These are phyloP conservation scores for Moesziomyces sp. DNA, from an alignment of 1,284 basidiomycete species.

Conservation along the genomic window DNA sequence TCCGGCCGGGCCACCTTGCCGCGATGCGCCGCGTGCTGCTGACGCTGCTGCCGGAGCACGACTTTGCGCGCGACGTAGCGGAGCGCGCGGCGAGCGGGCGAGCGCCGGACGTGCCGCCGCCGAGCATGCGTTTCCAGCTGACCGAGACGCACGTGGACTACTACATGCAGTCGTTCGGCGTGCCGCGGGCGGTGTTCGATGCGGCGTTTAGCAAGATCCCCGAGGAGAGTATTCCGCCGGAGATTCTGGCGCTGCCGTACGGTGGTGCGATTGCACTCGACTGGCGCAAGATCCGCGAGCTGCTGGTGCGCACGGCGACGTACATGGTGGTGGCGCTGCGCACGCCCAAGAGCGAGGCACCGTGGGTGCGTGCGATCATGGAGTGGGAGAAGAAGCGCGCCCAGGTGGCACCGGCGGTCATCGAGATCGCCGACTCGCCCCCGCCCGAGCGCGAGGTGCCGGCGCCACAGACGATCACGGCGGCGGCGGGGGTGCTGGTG, in stretches of 20 bases:
- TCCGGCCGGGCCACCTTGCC: slow-evolving; percentile 32
- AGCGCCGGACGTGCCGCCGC: slow-evolving; percentile 21
- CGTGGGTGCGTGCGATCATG: slow-evolving; percentile 27
- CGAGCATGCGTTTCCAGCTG: slow-evolving; percentile 38
- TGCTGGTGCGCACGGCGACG: slow-evolving; percentile 29
- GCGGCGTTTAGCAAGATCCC: slow-evolving; percentile 34
- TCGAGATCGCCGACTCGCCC: slow-evolving; percentile 25
- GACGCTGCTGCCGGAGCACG: slow-evolving; percentile 23
- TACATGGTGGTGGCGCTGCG: slow-evolving; percentile 41
- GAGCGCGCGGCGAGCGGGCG: slow-evolving; percentile 7
- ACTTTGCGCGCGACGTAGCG: slow-evolving; percentile 24
- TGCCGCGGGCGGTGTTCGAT: slow-evolving; percentile 25
- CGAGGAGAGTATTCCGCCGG: slow-evolving; percentile 27
- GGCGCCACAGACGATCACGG: slow-evolving; percentile 5
- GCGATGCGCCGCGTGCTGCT: slow-evolving; percentile 36
- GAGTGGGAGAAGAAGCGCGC: slow-evolving; percentile 15
- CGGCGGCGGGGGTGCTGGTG: slow-evolving; percentile 11
- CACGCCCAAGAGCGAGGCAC: slow-evolving; percentile 24
- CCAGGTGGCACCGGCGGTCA: slow-evolving; percentile 8
- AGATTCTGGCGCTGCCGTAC: slow-evolving; percentile 36
- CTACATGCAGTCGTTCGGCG: slow-evolving; percentile 29
- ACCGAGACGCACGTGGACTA: slow-evolving; percentile 44
- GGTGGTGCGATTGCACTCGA: slow-evolving; percentile 41
- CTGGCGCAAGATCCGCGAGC: slow-evolving; percentile 27
- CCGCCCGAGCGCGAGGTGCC: background rate